Percentiles rank a stretch among this genome's conserved stretches.
Evolutionary conservation across 192 early-diverging fungal species (phyloP).

Genomic region (Paraglomus brasilianum): DNA sequence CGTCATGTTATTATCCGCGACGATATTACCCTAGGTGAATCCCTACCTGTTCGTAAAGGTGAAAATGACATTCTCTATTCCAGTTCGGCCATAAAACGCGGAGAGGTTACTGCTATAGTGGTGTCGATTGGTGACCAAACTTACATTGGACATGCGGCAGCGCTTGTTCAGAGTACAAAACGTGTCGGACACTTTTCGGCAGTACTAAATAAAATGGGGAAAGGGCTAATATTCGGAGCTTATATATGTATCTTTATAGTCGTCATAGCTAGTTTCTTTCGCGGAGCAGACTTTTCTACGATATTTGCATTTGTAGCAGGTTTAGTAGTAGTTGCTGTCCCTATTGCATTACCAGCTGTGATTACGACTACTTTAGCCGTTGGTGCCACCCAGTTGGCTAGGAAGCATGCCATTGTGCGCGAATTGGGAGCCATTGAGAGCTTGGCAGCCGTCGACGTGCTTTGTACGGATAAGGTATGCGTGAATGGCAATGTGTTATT

Average conservation of each 20-base stretch:
- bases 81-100: constrained; percentile 79
- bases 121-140: constrained; percentile 81
- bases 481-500: too few relatives aligned
- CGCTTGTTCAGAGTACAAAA: constrained; percentile 71
- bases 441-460: constrained; percentile 76
- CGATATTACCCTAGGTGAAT: constrained; percentile 74
- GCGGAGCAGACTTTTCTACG: constrained; percentile 40
- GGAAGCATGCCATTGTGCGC: constrained; percentile 81
- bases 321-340: constrained; percentile 78
- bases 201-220: constrained; percentile 74
- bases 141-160: constrained; percentile 80
- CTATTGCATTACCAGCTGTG: constrained; percentile 81
- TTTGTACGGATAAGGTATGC: constrained; percentile 80
- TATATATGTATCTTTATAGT: constrained; percentile 75
- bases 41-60: constrained; percentile 68
- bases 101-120: constrained; percentile 74
- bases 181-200: constrained; percentile 74
- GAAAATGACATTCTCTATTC: constrained; percentile 73
- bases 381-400: constrained; percentile 77
- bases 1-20: constrained; percentile 66
- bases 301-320: constrained; percentile 73
- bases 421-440: constrained; percentile 81
- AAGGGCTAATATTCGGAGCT: constrained; percentile 60
- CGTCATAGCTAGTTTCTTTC: constrained; percentile 71
- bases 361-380: constrained; percentile 74